These are phyloP conservation scores for Bolboschoenoplectus hybrid DNA, from an alignment of 202 grass and related monocot genomes.

Conservation along the genomic window DNA sequence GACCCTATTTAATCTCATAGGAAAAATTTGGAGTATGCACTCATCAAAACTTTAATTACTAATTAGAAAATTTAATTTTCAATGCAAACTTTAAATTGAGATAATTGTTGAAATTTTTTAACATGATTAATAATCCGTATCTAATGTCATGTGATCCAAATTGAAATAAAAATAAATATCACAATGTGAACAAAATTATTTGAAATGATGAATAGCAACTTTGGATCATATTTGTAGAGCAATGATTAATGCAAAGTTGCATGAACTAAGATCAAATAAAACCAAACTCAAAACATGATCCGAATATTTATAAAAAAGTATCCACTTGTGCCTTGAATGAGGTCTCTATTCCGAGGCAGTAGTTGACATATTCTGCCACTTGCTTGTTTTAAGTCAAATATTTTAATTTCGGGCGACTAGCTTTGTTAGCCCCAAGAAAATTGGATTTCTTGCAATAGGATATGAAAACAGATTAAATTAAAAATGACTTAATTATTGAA, in stretches of 20 bases:
- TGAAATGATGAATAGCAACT: background rate
- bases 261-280: background rate
- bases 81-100: background rate
- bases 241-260: background rate
- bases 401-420: background rate
- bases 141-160: background rate
- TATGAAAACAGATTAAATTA: background rate
- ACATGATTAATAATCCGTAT: background rate
- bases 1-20: background rate
- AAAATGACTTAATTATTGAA: background rate
- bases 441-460: background rate
- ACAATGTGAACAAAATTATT: background rate
- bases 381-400: background rate
- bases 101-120: background rate
- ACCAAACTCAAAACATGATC: background rate
- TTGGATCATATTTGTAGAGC: background rate
- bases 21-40: background rate
- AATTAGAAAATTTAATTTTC: background rate
- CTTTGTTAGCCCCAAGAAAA: background rate
- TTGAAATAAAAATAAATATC: background rate
- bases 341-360: background rate
- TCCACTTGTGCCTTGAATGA: background rate
- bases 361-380: conserved; percentile 18
- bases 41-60: background rate
- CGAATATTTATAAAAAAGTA: background rate